Conservation (phyloP, 108 stramenopile genomes). For the Skeletonema tropicum region DNA sequence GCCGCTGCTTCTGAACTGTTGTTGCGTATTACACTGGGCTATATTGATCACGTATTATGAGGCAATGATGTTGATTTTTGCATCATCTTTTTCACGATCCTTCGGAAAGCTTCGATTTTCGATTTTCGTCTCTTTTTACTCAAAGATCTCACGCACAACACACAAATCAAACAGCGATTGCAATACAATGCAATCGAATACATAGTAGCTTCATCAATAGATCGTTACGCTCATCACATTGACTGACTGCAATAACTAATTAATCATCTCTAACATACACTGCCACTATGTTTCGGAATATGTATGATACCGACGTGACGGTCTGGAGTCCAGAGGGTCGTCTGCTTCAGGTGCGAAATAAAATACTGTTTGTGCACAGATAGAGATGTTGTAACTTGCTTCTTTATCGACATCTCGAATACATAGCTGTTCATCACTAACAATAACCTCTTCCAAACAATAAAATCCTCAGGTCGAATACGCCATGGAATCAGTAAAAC, state of each 20-base stretch:
- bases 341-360: constrained; percentile 89
- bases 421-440: background rate
- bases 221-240: background rate
- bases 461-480: constrained; percentile 86
- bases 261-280: background rate
- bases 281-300: constrained; percentile 94
- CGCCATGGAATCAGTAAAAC: constrained; percentile 99
- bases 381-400: background rate
- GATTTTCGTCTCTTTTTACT: background rate
- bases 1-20: background rate
- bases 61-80: constrained; percentile 8
- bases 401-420: background rate
- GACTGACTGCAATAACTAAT: background rate
- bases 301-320: constrained; percentile 99
- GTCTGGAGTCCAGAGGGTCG: constrained; percentile 99
- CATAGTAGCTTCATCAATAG: background rate
- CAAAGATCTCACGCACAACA: background rate
- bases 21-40: background rate
- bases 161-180: background rate
- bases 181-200: background rate
- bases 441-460: background rate
- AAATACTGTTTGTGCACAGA: constrained; percentile 4
- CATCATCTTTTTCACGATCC: background rate
- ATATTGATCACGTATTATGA: background rate
- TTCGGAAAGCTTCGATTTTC: background rate